Conservation (phyloP, 1,139 yeast species). For the Candida pseudoviswanathii region DNA sequence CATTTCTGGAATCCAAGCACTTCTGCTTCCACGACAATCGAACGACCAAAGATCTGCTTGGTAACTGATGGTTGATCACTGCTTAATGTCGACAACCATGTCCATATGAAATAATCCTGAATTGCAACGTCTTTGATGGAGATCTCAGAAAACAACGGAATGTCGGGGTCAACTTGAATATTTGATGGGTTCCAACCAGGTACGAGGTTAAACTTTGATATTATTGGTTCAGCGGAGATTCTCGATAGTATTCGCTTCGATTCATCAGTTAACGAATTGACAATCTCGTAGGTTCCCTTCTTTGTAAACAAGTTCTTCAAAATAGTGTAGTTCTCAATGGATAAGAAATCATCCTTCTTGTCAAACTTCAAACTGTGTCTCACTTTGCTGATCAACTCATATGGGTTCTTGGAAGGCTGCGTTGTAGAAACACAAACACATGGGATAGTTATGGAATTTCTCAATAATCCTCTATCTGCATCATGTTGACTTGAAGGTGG, state of each 20-base stretch:
- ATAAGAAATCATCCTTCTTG: slow-evolving; percentile 66
- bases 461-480: slow-evolving; percentile 27
- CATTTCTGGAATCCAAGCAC: slow-evolving; percentile 80
- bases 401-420: slow-evolving; percentile 52
- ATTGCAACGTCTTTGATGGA: slow-evolving; percentile 65
- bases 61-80: slow-evolving; percentile 70
- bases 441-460: slow-evolving; percentile 46
- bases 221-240: slow-evolving; percentile 47
- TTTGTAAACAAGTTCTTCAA: slow-evolving; percentile 73
- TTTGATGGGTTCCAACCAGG: slow-evolving; percentile 46
- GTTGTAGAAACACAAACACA: slow-evolving; percentile 71
- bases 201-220: slow-evolving; percentile 37
- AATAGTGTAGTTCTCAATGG: slow-evolving; percentile 78
- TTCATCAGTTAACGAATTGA: slow-evolving; percentile 70
- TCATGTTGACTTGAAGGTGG: slow-evolving; percentile 59
- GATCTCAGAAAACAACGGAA: slow-evolving; percentile 50
- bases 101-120: slow-evolving; percentile 89
- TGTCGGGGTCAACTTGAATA: slow-evolving; percentile 26
- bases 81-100: slow-evolving; percentile 81
- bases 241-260: slow-evolving; percentile 68
- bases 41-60: slow-evolving; percentile 75
- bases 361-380: slow-evolving; percentile 70
- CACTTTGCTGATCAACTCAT: slow-evolving; percentile 52
- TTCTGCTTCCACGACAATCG: slow-evolving; percentile 73
- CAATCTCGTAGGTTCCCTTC: slow-evolving; percentile 55